A percentile compares a stretch with the other conserved stretches of the same genome.
Evolutionary conservation across 345 rosid species (phyloP).

Genomic region (Lepidium aucheri): DNA sequence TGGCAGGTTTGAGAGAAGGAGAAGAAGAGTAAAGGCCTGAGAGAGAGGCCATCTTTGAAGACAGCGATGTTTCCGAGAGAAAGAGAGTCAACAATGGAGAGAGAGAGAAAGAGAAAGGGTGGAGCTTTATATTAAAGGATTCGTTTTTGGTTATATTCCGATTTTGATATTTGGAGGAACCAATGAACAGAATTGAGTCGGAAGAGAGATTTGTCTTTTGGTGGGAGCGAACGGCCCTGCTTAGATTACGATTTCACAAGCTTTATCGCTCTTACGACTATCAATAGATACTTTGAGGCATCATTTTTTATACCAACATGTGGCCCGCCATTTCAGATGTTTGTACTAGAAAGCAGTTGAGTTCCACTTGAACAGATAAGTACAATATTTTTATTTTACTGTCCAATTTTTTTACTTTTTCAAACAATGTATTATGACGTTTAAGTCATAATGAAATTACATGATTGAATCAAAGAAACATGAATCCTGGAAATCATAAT

Average conservation of each 20-base stretch:
- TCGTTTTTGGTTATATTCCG: not conserved
- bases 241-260: slow-evolving; percentile 7
- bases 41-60: slow-evolving; percentile 23
- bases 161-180: slow-evolving; percentile 17
- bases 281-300: not conserved
- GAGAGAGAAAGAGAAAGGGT: not conserved
- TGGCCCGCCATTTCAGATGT: not conserved
- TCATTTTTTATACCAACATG: not conserved
- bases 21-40: slow-evolving; percentile 59
- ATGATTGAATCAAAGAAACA: too few species aligned
- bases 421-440: too few species aligned
- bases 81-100: slow-evolving; percentile 14
- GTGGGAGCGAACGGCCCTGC: slow-evolving; percentile 22
- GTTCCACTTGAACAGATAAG: not conserved
- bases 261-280: slow-evolving; percentile 6
- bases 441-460: too few species aligned
- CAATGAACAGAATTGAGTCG: slow-evolving; percentile 4
- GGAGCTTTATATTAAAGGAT: not conserved
- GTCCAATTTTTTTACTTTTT: too few species aligned
- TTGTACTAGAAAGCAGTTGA: not conserved
- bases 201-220: slow-evolving; percentile 15
- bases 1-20: slow-evolving; percentile 22
- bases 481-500: too few species aligned
- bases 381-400: too few species aligned
- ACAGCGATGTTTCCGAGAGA: slow-evolving; percentile 28